Percentiles rank a stretch among this genome's conserved stretches.
These are phyloP conservation scores for Zea luxurians DNA, from an alignment of 176 grass and related monocot genomes.

Conservation along the genomic window DNA sequence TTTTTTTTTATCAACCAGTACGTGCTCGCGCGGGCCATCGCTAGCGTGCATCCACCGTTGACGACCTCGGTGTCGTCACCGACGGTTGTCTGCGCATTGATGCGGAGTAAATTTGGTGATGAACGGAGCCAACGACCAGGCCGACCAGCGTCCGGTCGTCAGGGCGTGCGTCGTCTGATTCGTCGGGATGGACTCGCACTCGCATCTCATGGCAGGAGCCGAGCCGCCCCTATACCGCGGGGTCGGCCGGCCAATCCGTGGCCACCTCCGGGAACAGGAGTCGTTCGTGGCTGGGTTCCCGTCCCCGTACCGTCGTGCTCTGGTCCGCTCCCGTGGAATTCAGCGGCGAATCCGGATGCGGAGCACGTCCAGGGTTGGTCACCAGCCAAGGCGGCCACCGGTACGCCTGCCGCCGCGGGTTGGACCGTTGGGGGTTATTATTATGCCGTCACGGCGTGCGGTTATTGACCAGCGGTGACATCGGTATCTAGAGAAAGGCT, in stretches of 20 bases:
- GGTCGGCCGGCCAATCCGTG: not conserved
- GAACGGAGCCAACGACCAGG: not conserved
- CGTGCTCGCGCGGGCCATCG: too few relatives aligned
- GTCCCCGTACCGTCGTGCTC: not conserved
- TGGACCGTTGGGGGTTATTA: too few relatives aligned
- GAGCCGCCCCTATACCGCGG: not conserved
- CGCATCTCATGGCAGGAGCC: not conserved
- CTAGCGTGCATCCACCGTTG: too few relatives aligned
- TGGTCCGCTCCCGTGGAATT: not conserved
- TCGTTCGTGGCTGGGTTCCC: not conserved
- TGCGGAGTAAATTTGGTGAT: not conserved
- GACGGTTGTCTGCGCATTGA: too few relatives aligned
- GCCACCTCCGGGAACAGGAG: constrained; percentile 1
- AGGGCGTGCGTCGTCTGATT: not conserved
- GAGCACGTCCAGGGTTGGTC: not conserved
- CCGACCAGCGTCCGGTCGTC: constrained; percentile 6
- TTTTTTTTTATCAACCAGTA: too few relatives aligned
- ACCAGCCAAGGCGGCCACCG: not conserved
- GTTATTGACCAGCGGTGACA: too few relatives aligned
- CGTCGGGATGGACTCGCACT: not conserved
- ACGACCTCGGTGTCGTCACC: too few relatives aligned
- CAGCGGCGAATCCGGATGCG: not conserved
- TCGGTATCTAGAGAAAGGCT: too few relatives aligned
- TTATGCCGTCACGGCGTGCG: too few relatives aligned
- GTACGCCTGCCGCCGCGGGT: too few relatives aligned